A percentile compares a stretch with the other conserved stretches of the same genome.
phyloP scores from a whole-genome alignment of 129 eudicot species.

The Scalesia atractyloides region DNA sequence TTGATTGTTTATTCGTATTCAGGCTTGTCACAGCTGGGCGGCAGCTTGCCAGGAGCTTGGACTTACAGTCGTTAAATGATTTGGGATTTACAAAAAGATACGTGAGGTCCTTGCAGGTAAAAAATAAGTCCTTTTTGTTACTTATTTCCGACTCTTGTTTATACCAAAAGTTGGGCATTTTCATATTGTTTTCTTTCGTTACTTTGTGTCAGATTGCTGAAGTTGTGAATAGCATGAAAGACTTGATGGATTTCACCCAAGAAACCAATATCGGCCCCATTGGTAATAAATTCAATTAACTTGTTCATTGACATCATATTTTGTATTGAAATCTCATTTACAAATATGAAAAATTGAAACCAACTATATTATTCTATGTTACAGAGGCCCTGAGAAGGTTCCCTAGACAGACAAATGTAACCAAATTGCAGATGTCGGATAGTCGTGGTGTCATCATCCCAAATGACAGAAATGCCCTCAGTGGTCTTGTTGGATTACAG shows the following conservation, averaged over 20 bases:
- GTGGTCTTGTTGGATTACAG: constrained; percentile 45
- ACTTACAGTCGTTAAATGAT: constrained; percentile 73
- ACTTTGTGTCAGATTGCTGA: constrained; percentile 62
- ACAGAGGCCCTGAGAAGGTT: constrained; percentile 78
- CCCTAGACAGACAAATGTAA: constrained; percentile 40
- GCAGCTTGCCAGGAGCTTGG: constrained; percentile 83
- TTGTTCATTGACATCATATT: background rate
- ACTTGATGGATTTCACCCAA: constrained; percentile 66
- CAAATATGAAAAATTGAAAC: background rate
- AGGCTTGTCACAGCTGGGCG: constrained; percentile 86
- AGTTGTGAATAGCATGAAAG: constrained; percentile 83
- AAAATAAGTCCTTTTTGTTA: background rate
- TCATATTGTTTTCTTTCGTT: background rate
- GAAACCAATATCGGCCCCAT: constrained; percentile 65
- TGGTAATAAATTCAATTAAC: constrained; percentile 43
- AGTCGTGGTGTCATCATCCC: constrained; percentile 40
- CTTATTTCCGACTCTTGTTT: background rate
- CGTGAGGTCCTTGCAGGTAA: constrained; percentile 82
- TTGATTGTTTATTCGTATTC: constrained; percentile 23
- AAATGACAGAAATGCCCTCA: constrained; percentile 30
- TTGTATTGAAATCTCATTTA: background rate
- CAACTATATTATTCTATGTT: background rate
- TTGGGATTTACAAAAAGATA: constrained; percentile 82
- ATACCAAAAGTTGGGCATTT: constrained; percentile 2
- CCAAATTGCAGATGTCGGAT: constrained; percentile 43